Percentiles rank a stretch among this genome's conserved stretches.
phyloP scores from a whole-genome alignment of 225 moss, liverwort and hornwort species.

The Bryoerythrophyllum caledonicum region DNA sequence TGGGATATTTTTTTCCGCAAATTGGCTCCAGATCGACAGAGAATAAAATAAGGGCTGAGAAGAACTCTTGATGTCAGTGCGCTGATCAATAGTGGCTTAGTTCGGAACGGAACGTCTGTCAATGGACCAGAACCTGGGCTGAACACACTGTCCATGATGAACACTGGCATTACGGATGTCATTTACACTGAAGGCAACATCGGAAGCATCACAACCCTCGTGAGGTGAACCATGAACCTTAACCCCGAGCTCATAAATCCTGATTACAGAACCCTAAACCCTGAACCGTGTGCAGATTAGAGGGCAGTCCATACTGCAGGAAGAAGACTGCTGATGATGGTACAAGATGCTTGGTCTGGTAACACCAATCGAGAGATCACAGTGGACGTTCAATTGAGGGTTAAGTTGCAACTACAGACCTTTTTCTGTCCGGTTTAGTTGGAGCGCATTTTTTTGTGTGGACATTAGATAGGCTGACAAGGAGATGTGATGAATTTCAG shows the following conservation, averaged over 20 bases:
- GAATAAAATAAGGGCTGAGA: too few relatives aligned
- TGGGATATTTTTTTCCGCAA: too few relatives aligned
- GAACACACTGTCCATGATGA: not conserved
- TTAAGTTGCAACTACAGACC: too few relatives aligned
- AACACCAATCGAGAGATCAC: not conserved
- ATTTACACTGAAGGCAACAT: not conserved
- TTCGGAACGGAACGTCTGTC: not conserved
- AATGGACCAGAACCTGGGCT: not conserved
- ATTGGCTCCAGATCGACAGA: too few relatives aligned
- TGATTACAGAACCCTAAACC: not conserved
- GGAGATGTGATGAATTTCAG: not conserved
- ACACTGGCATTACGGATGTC: not conserved
- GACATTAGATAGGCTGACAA: too few relatives aligned
- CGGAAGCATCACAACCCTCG: not conserved
- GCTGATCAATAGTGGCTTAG: not conserved
- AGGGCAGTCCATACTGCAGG: conserved; percentile 27
- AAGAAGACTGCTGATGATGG: conserved; percentile 3
- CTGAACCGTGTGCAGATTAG: conserved; percentile 1
- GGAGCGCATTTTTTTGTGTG: too few relatives aligned
- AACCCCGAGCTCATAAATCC: not conserved
- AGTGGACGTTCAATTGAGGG: too few relatives aligned
- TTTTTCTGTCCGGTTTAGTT: too few relatives aligned
- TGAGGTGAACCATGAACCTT: not conserved
- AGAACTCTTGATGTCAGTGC: conserved; percentile 16
- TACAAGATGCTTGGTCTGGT: conserved; percentile 1